Evolutionary conservation across 345 rosid species (phyloP).

Genomic region (Hevea brasiliensis): DNA sequence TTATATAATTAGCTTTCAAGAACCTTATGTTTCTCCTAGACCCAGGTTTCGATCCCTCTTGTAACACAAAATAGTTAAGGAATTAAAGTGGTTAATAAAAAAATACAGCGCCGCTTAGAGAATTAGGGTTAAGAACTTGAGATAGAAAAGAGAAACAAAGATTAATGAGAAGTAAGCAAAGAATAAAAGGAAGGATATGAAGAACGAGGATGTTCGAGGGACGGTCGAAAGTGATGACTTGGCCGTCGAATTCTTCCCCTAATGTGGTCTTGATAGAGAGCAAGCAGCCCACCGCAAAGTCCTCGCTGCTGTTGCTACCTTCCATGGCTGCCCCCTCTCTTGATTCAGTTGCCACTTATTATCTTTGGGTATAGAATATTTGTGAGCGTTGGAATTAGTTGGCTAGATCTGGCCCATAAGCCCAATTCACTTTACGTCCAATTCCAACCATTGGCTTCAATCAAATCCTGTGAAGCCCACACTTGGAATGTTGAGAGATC

Average conservation of each 20-base stretch:
- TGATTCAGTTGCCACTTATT: background rate
- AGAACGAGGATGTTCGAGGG: conserved; percentile 88
- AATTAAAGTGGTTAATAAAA: background rate
- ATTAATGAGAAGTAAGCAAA: background rate
- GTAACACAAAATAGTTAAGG: conserved; percentile 52
- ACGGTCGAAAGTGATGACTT: conserved; percentile 87
- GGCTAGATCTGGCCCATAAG: too few relatives aligned
- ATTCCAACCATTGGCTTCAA: too few relatives aligned
- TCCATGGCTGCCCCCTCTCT: conserved; percentile 28
- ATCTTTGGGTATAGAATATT: too few relatives aligned
- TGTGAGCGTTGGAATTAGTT: too few relatives aligned
- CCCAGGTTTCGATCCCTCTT: conserved; percentile 62
- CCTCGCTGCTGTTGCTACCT: conserved; percentile 44
- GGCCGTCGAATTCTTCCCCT: conserved; percentile 94
- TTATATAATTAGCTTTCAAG: conserved; percentile 74
- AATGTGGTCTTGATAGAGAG: conserved; percentile 77
- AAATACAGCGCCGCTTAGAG: background rate
- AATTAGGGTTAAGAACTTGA: conserved; percentile 11
- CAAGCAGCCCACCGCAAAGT: conserved; percentile 81
- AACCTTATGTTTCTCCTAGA: conserved; percentile 58
- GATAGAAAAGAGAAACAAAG: background rate
- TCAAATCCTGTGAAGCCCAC: too few relatives aligned
- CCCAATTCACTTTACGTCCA: too few relatives aligned
- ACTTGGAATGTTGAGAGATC: too few relatives aligned
- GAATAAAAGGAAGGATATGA: conserved; percentile 63